Base-by-base conservation (phyloP, 495 filamentous ascomycete species). In the Aspergillus baeticus region DNA sequence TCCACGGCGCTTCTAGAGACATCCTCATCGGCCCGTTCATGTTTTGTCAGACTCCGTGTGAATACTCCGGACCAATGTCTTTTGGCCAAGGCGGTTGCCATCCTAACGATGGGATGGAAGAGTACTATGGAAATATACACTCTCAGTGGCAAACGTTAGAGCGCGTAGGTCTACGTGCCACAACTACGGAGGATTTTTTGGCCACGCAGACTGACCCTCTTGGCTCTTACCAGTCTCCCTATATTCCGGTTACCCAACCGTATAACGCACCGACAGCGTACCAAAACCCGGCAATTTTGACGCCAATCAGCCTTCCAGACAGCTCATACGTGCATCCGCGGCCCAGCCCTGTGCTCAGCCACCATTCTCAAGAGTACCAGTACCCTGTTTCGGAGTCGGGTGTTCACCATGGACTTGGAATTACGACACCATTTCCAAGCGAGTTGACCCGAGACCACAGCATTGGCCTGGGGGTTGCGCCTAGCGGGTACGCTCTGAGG, bases 261-360 rank as follows among this genome's bases (percentile, higher is more conserved):
- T 77, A 76, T 54, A 73, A 66, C 55, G 63, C 66, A 17, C 63
- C 65, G 29, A 54, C 69, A 20, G 47, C 72, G 43, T 72, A 65
- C 14, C 67, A 58, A 51, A 42, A 67, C 26, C 26, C 55, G 21
- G 50, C 54, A 45, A 64, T 74, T 35, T 51, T 75, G 23, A 77
- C 74, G 2, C 74, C 75, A 22, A 69, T 74, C 60, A 74, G 74
- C 49, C 67, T 78, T 1, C 67, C 71, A 14, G 75, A 76, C 42
- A 73, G 46, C 56, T 65, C 71, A 44, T 74, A 70, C 31, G 39
- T 31, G 6, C 61, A 64, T 43, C 15, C 65, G 10, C 54, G 63
- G 37, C 62, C 70, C 10, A 76, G 71, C 44, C 75, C 75, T 41
- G 73, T 63, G 13, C 49, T 76, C 49, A 72, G 71, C 49, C 69